Conservation (phyloP, 768 basidiomycete genomes). For the Suillus brevipes region DNA sequence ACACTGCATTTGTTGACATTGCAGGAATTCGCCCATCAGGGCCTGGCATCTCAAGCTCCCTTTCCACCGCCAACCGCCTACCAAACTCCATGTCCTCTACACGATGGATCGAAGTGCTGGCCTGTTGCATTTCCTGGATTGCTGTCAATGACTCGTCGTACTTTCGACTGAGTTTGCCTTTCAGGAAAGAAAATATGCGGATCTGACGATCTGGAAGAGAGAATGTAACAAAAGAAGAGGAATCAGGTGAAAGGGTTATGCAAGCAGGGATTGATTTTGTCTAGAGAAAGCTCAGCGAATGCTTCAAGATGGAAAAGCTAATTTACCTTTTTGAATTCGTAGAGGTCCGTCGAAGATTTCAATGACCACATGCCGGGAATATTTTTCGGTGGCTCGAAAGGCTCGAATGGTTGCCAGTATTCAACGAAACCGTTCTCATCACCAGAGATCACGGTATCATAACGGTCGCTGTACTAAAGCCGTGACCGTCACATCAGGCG, state of each 20-base stretch:
- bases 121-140: slow-evolving; percentile 98
- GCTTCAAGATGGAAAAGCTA: not conserved
- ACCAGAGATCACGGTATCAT: slow-evolving; percentile 89
- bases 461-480: slow-evolving; percentile 82
- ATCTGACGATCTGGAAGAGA: slow-evolving; percentile 93
- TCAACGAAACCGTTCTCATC: slow-evolving; percentile 95
- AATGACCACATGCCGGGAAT: slow-evolving; percentile 82
- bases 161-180: slow-evolving; percentile 85
- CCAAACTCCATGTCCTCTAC: slow-evolving; percentile 99
- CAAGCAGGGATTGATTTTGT: slow-evolving; percentile 91
- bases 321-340: slow-evolving; percentile 95
- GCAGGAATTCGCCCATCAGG: slow-evolving; percentile 72
- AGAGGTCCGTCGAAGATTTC: slow-evolving; percentile 90
- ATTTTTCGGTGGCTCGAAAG: slow-evolving; percentile 80
- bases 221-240: slow-evolving; percentile 88
- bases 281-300: slow-evolving; percentile 40
- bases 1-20: slow-evolving; percentile 86
- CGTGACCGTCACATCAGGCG: slow-evolving; percentile 2
- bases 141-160: slow-evolving; percentile 94
- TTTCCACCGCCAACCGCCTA: slow-evolving; percentile 88
- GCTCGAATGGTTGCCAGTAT: slow-evolving; percentile 92
- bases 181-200: slow-evolving; percentile 88
- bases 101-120: slow-evolving; percentile 87
- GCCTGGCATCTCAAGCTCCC: slow-evolving; percentile 84
- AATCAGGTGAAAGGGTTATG: slow-evolving; percentile 87